Evolutionary conservation across 1,284 basidiomycete species (phyloP), one percentile per base, ranked within the genome.

Genomic region (Lentinus polychrous): DNA sequence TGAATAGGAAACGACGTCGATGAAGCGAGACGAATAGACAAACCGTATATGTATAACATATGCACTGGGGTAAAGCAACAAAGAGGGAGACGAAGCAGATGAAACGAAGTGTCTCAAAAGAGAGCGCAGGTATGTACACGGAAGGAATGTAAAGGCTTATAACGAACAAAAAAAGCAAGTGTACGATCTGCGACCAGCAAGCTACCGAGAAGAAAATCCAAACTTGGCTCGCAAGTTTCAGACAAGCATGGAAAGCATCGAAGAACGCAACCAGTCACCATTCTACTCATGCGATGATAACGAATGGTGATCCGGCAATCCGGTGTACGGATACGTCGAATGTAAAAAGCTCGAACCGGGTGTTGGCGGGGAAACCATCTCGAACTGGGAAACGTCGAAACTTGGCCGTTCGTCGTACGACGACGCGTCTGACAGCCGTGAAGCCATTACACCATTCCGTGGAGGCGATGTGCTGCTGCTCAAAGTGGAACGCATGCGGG

Each of bases 311-410:
- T 72, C 72, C 51, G n/a, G n/a, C n/a, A 69, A 54, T 17, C 59
- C 61, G 52, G 67, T 59, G 55, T 73, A 73, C 2, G 73, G 71
- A 51, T 73, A 73, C 33, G 59, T 55, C 42, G 57, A 57, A 36
- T 55, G 47, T 31, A 60, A 54, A 36, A 39, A 35, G 40, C 53
- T 49, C 39, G 52, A 39, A 20, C 42, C 53, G 11, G 52, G 35
- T 38, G 54, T 57, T 20, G 59, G 57, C 8, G 66, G 57, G 7
- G 65, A 64, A 5, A 68, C 60, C 8, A 66, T 65, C 60, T 68
- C 66, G 52, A 68, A 66, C 52, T 64, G 66, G 17, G 61, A 63
- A 38, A 58, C 63, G 52, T 67, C 66, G 48, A 67, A 61, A 55
- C 65, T 65, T 42, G 58, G 57, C 33, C 59, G 56, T 48, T 58